These are phyloP conservation scores for Hanseniaspora occidentalis DNA, from an alignment of 805 yeast species.

Conservation along the genomic window DNA sequence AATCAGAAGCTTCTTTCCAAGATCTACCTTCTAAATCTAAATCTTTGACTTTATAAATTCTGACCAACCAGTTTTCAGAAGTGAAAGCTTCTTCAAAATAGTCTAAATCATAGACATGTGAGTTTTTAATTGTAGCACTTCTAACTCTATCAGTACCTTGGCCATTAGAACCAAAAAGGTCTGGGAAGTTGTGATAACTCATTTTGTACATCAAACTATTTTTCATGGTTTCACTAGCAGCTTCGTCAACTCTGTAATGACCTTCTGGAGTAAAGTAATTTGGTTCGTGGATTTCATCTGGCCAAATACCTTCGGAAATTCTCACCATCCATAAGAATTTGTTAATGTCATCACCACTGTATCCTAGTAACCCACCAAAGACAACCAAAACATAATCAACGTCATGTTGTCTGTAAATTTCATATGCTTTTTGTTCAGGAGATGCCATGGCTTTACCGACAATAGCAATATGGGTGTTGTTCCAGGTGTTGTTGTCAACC, in stretches of 20 bases:
- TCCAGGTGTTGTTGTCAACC: slow-evolving; percentile 99
- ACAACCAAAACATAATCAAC: slow-evolving; percentile 89
- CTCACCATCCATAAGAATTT: slow-evolving; percentile 98
- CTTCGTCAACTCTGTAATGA: slow-evolving; percentile 75
- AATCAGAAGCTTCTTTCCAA: slow-evolving; percentile 41
- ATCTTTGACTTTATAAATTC: slow-evolving; percentile 86
- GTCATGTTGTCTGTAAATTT: slow-evolving; percentile 79
- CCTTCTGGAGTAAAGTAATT: slow-evolving; percentile 74
- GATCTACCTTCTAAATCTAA: slow-evolving; percentile 80
- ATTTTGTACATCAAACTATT: slow-evolving; percentile 89
- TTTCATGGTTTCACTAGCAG: slow-evolving; percentile 76
- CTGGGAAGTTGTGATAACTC: slow-evolving; percentile 79
- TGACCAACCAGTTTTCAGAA: slow-evolving; percentile 90
- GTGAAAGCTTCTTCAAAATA: slow-evolving; percentile 91
- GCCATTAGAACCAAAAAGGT: slow-evolving; percentile 39
- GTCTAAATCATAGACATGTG: slow-evolving; percentile 43
- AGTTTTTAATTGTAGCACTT: slow-evolving; percentile 54
- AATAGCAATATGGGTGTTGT: slow-evolving; percentile 97
- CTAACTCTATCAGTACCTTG: slow-evolving; percentile 79
- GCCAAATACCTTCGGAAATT: slow-evolving; percentile 99
- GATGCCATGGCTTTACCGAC: slow-evolving; percentile 98
- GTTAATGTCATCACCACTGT: slow-evolving; percentile 91
- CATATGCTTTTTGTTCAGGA: slow-evolving; percentile 75
- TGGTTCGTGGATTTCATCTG: slow-evolving; percentile 88
- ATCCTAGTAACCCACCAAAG: slow-evolving; percentile 90